phyloP scores from a whole-genome alignment of 2,329 filamentous ascomycete species.

The Teratosphaeria destructans region DNA sequence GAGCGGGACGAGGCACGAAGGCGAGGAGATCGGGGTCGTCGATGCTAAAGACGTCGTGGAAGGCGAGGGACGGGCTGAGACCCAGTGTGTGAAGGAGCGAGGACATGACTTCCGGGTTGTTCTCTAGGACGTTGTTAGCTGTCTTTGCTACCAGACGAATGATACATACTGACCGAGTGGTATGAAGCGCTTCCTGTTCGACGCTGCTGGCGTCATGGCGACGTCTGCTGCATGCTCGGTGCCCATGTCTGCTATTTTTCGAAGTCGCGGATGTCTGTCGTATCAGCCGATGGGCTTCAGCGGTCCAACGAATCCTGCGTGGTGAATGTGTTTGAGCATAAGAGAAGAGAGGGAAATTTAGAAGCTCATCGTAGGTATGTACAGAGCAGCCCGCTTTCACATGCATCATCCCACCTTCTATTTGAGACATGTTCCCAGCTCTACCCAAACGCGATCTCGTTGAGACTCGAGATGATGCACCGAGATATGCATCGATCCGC shows the following conservation, averaged over 20 bases:
- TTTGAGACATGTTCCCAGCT: too few relatives aligned
- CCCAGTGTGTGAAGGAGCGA: constrained; percentile 41
- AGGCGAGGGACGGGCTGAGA: constrained; percentile 36
- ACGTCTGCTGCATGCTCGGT: constrained; percentile 2
- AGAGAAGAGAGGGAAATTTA: neutral
- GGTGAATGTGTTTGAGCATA: neutral
- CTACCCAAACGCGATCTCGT: neutral
- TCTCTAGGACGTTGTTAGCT: constrained; percentile 29
- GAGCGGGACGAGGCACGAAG: constrained; percentile 43
- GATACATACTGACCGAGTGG: constrained; percentile 12
- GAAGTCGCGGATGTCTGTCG: neutral
- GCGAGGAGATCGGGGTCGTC: constrained; percentile 40
- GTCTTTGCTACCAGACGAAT: neutral
- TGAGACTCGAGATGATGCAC: too few relatives aligned
- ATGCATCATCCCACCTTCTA: neutral
- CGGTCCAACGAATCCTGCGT: neutral
- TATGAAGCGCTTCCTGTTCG: constrained; percentile 16
- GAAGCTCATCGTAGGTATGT: neutral
- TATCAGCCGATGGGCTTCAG: neutral
- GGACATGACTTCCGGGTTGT: constrained; percentile 46
- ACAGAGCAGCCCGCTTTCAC: neutral
- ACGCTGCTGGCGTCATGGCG: neutral
- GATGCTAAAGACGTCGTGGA: constrained; percentile 45
- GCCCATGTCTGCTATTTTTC: neutral
- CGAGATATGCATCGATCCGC: neutral